A percentile compares a stretch with the other conserved stretches of the same genome.
Conservation (phyloP, 768 basidiomycete species). For the Pilatotrama ljubarskyi region DNA sequence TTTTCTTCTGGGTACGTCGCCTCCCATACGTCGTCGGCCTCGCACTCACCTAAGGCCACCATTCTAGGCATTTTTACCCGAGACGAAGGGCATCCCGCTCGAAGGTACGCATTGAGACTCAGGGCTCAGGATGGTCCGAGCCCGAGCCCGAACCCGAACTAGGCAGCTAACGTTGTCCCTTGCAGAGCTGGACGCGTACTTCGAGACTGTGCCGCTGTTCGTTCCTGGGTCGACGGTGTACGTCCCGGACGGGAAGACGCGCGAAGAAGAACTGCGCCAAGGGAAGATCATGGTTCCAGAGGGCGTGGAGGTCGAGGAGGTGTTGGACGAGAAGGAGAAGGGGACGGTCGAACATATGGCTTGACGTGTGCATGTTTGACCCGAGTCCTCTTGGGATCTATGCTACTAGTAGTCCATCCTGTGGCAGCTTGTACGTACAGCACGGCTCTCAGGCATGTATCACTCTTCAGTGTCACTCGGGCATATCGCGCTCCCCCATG, state of each 20-base stretch:
- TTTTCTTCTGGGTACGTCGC: slow-evolving; percentile 25
- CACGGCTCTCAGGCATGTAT: too few species aligned
- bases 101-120: slow-evolving; percentile 12
- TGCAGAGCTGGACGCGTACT: slow-evolving; percentile 28
- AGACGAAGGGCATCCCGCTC: slow-evolving; percentile 28
- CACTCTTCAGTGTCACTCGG: too few species aligned
- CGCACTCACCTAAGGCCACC: not conserved
- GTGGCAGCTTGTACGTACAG: too few species aligned
- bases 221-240: slow-evolving; percentile 24
- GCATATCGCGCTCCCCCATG: too few species aligned
- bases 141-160: too few species aligned
- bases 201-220: slow-evolving; percentile 25
- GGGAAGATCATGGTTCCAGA: slow-evolving; percentile 19
- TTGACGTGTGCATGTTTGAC: not conserved
- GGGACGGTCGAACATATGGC: slow-evolving; percentile 12
- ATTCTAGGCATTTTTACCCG: slow-evolving; percentile 24
- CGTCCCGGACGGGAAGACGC: slow-evolving; percentile 10
- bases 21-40: not conserved
- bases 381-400: too few species aligned
- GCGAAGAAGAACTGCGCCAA: slow-evolving; percentile 27
- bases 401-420: too few species aligned
- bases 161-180: not conserved
- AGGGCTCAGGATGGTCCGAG: not conserved
- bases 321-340: slow-evolving; percentile 19
- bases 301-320: slow-evolving; percentile 12